Percentiles rank a stretch among this genome's conserved stretches.
Evolutionary conservation across 2,329 filamentous ascomycete species (phyloP).

Genomic region (Aspergillus sojae): DNA sequence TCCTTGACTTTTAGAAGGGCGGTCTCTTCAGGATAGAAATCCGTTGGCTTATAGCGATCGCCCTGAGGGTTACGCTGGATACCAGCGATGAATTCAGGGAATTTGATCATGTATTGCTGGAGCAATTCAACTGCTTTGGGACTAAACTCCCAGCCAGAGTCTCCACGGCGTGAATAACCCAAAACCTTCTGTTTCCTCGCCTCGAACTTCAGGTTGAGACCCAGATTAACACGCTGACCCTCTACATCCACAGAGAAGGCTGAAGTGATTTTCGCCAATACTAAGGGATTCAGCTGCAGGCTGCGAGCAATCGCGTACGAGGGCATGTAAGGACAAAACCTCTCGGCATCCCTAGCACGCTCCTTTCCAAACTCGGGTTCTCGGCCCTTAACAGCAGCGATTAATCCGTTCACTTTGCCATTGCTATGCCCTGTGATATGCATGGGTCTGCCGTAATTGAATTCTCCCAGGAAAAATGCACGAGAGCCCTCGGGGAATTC

Average conservation of each 20-base stretch:
- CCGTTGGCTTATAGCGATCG: constrained; percentile 79
- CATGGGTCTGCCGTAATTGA: constrained; percentile 87
- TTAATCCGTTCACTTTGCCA: constrained; percentile 75
- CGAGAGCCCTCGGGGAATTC: constrained; percentile 83
- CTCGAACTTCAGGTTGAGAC: constrained; percentile 96
- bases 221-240: constrained; percentile 82
- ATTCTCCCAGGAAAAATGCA: constrained; percentile 93
- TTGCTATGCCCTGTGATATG: constrained; percentile 74
- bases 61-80: constrained; percentile 84
- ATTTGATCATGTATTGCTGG: constrained; percentile 85
- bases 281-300: constrained; percentile 79
- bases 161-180: constrained; percentile 86
- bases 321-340: constrained; percentile 74
- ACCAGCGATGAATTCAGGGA: constrained; percentile 91
- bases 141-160: constrained; percentile 94
- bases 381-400: constrained; percentile 71
- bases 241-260: constrained; percentile 85
- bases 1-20: constrained; percentile 86
- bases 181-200: constrained; percentile 93
- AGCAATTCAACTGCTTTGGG: constrained; percentile 78
- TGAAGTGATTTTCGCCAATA: constrained; percentile 93
- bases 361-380: constrained; percentile 80
- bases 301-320: constrained; percentile 86
- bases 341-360: constrained; percentile 72
- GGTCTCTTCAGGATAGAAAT: constrained; percentile 76